Evolutionary conservation across 1,284 basidiomycete species (phyloP).

Genomic region (Amylostereum areolatum): DNA sequence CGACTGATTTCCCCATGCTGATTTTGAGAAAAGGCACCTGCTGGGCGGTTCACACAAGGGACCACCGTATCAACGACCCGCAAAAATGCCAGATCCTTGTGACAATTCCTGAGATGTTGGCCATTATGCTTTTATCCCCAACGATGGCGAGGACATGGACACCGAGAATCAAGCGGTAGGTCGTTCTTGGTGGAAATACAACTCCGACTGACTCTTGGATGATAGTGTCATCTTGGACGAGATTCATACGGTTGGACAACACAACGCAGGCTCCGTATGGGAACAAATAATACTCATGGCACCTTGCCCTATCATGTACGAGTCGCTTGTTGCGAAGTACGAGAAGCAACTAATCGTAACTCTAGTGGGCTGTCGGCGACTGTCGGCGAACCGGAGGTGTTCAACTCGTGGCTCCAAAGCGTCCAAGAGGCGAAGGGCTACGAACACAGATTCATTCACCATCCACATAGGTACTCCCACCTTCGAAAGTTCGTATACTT

Average conservation of each 20-base stretch:
- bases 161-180: constrained; percentile 53
- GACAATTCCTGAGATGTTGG: constrained; percentile 65
- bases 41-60: constrained; percentile 68
- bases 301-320: constrained; percentile 64
- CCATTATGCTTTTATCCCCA: constrained; percentile 64
- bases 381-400: constrained; percentile 55
- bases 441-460: constrained; percentile 51
- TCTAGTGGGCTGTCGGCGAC: constrained; percentile 64
- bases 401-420: constrained; percentile 58
- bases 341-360: not conserved
- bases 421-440: constrained; percentile 55
- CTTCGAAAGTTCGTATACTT: constrained; percentile 60
- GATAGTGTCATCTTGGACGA: constrained; percentile 66
- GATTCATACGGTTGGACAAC: constrained; percentile 66
- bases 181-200: not conserved
- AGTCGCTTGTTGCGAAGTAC: not conserved
- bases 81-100: constrained; percentile 66
- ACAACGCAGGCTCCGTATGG: constrained; percentile 64
- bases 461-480: constrained; percentile 66
- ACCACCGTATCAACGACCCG: constrained; percentile 57
- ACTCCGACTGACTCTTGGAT: not conserved
- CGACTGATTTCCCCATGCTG: not conserved
- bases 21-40: constrained; percentile 34
- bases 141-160: constrained; percentile 55
- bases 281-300: constrained; percentile 62